Evolutionary conservation across 2,329 filamentous ascomycete species (phyloP), one percentile per base, ranked within the genome.

Genomic region (Aspergillus pseudotamarii): DNA sequence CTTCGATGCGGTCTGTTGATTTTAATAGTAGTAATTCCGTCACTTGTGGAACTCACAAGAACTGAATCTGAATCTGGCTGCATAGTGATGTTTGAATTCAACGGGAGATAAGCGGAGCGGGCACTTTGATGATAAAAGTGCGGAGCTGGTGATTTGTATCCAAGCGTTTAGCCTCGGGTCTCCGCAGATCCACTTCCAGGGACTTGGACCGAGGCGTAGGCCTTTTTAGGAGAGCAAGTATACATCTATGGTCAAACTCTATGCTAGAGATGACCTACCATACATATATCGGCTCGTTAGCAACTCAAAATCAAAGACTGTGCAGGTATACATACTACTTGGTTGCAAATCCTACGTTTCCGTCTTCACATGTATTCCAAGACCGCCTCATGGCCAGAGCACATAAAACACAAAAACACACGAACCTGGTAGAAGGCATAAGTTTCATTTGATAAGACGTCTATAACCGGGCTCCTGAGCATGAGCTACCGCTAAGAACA

Each of bases 1-100:
- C 81, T 80, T 28, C 80, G 45, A 36, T 45, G 34, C 5, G 36
- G 58, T 8, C 85, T n/a, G 32, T 54, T 54, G 58, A 51, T 28
- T 23, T 5, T 58, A 1, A 46, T 23, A 4, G 28, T 51, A 1
- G 57, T 55, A 19, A 55, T 55, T 38, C 32, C 51, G 4, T 54
- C 51, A 21, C 12, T 26, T 21, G 28, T 53, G 10, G 51, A 16
- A 3, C 19, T 36, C 16, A 54, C 51, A 21, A 21, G 30, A 23
- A 36, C 51, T 34, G 19, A 21, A 12, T 32, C 19, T 6, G 12
- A 21, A 23, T 23, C 51, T 23, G 51, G 34, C 32, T 34, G 32
- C 51, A 54, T 54, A 36, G 26, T 54, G 30, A 8, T 9, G 45
- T 51, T 30, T 30, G 26, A 1, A 5, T n/a, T n/a, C 21, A 6